Conservation (phyloP, 2,329 filamentous ascomycete species). For the Aspergillus oerlinghausenensis region DNA sequence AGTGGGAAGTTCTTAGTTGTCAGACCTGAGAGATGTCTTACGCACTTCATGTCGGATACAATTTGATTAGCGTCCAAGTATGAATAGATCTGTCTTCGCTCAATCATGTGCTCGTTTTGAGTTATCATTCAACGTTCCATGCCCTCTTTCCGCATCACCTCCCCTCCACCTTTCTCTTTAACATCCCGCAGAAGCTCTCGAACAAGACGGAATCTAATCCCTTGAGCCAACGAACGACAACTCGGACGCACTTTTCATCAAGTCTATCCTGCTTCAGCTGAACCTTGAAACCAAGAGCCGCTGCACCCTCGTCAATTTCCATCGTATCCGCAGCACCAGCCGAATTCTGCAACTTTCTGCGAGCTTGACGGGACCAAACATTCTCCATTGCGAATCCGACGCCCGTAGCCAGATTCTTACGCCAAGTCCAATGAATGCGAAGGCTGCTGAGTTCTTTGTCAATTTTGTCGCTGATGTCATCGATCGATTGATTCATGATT, state of each 20-base stretch:
- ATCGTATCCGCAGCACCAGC: slow-evolving; percentile 24
- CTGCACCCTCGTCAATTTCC: slow-evolving; percentile 33
- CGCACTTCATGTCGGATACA: background rate
- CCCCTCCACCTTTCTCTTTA: slow-evolving; percentile 53
- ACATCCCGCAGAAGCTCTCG: slow-evolving; percentile 81
- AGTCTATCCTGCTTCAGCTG: slow-evolving; percentile 37
- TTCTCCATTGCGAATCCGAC: slow-evolving; percentile 60
- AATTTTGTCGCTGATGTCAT: slow-evolving; percentile 34
- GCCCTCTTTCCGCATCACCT: slow-evolving; percentile 5
- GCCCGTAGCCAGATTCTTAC: slow-evolving; percentile 50
- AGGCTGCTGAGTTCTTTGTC: slow-evolving; percentile 51
- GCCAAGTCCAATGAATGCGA: slow-evolving; percentile 64
- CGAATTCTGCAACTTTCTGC: slow-evolving; percentile 49
- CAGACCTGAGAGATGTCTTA: background rate
- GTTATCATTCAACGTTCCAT: background rate
- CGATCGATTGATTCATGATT: slow-evolving; percentile 21
- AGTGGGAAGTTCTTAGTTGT: slow-evolving; percentile 18
- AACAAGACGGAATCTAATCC: slow-evolving; percentile 70
- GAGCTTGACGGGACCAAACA: slow-evolving; percentile 73
- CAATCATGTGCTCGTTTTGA: background rate
- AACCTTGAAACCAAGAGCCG: slow-evolving; percentile 57
- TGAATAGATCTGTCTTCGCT: background rate
- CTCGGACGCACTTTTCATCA: slow-evolving; percentile 41
- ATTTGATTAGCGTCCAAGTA: background rate
- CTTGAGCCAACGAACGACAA: slow-evolving; percentile 66